Conservation (phyloP, 169 alveolate species). For the Eimeria zaria region DNA sequence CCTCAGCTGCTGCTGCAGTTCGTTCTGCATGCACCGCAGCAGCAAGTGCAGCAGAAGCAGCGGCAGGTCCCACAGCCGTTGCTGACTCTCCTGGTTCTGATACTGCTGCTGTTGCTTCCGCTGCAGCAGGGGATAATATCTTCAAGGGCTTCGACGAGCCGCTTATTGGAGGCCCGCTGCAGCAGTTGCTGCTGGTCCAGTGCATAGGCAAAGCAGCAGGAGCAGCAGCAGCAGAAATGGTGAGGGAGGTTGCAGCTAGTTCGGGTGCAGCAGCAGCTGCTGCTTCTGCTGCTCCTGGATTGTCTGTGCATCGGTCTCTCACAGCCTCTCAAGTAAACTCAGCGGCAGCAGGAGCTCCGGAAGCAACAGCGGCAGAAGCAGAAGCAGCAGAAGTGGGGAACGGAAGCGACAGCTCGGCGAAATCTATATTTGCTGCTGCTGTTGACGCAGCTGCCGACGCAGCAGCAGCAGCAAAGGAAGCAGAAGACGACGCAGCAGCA, state of each 20-base stretch:
- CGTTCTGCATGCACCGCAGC: constrained; percentile 68
- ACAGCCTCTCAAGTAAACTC: background rate
- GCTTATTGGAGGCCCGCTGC: background rate
- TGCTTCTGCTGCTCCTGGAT: constrained; percentile 7
- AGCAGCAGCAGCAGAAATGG: constrained; percentile 67
- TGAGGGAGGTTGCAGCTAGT: constrained; percentile 51
- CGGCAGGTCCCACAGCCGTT: constrained; percentile 72
- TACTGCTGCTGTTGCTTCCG: constrained; percentile 37
- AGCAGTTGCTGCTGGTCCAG: constrained; percentile 44
- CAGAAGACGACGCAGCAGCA: constrained; percentile 69
- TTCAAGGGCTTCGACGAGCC: background rate
- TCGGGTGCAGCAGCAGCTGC: constrained; percentile 62
- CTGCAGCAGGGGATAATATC: background rate
- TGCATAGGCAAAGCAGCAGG: constrained; percentile 59
- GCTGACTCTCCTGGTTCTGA: constrained; percentile 44
- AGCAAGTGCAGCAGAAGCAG: constrained; percentile 72
- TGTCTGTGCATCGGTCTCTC: background rate
- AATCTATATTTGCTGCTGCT: background rate
- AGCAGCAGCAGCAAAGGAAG: constrained; percentile 60
- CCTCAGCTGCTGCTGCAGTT: constrained; percentile 55
- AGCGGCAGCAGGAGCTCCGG: background rate
- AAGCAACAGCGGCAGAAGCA: constrained; percentile 40
- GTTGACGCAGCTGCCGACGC: background rate
- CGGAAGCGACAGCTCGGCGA: background rate
- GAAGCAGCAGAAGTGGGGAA: background rate